Evolutionary conservation across 192 early-diverging fungal species (phyloP), one percentile per base, ranked within the genome.

Genomic region (Rhizophagus sp.): DNA sequence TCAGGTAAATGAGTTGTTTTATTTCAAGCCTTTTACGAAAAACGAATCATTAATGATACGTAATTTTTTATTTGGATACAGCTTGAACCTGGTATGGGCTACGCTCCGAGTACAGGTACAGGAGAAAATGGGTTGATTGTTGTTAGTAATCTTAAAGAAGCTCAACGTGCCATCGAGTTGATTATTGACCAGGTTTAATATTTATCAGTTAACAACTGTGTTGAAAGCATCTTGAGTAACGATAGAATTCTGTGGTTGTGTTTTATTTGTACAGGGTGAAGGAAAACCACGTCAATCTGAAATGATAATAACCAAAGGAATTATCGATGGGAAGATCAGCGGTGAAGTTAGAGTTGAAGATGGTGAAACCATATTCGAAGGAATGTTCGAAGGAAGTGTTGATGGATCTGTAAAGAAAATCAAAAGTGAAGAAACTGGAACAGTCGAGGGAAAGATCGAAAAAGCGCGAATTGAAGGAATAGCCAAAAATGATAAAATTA

Each of bases 31-130:
- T 71, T 71, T 47, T 71, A 71, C 24, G 69, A n/a, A 13, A 34
- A 34, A 62, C 4, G 36, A 39, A 39, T 39, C 36, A 39, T 44
- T 11, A 44, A 2, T 24, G 12, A 39, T 17, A 22, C 5, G 0
- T 36, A 76, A 33, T 64, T 19, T n/a, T 39, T 41, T 62, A 15
- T 76, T 41, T 76, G 39, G n/a, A 44, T 39, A 24, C 2, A 76
- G 75, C 75, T 76, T 44, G 75, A 22, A 76, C 75, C 75, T 62
- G 75, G 75, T 4, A 76, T 76, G 75, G 75, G 75, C 36, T 76
- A 76, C 12, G 52, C 75, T 63, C 75, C 75, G 3, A 63, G 75
- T 24, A 76, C 75, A 9, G 34, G 75, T 11, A 34, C 44, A 57
- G 49, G 34, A 64, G 65, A 76, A 2, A 62, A 76, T 10, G 75